Conservation (phyloP, 2,329 filamentous ascomycete genomes). For the Apiospora pterosperma region DNA sequence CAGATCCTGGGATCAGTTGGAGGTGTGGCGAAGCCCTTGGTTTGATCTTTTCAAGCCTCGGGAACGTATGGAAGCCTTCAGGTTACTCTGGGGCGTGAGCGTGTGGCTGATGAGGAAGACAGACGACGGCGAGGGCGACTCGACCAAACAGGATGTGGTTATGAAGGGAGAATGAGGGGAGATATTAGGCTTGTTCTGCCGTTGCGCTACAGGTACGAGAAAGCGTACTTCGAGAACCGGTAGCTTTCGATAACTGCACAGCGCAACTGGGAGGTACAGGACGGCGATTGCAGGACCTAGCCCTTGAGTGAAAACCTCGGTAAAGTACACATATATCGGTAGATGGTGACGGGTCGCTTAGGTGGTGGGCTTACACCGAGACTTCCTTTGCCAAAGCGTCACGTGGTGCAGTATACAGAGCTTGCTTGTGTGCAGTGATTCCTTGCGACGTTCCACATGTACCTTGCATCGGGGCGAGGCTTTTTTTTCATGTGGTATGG, state of each 20-base stretch:
- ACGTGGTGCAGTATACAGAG: neutral
- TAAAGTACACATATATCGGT: neutral
- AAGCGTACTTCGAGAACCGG: neutral
- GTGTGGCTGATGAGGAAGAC: constrained; percentile 53
- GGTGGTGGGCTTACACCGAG: too few relatives aligned
- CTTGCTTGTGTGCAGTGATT: too few relatives aligned
- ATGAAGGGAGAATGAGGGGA: constrained; percentile 15
- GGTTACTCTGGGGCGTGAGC: constrained; percentile 57
- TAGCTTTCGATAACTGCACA: neutral
- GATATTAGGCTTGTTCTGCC: too few relatives aligned
- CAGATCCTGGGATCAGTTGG: constrained; percentile 48
- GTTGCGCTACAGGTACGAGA: neutral
- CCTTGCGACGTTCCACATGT: too few relatives aligned
- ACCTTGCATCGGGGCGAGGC: too few relatives aligned
- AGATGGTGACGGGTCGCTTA: too few relatives aligned
- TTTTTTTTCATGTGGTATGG: too few relatives aligned
- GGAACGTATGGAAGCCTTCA: constrained; percentile 55
- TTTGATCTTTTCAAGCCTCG: constrained; percentile 55
- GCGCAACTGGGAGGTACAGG: neutral
- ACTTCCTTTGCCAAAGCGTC: too few relatives aligned
- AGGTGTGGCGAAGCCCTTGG: constrained; percentile 58
- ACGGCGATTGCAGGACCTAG: neutral
- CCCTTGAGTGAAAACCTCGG: neutral
- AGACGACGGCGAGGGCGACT: neutral
- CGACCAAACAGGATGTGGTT: constrained; percentile 9